Evolutionary conservation across 2,329 filamentous ascomycete genomes (phyloP), one percentile per base, ranked within the genome.

Genomic region (Fonsecaea multimorphosa): DNA sequence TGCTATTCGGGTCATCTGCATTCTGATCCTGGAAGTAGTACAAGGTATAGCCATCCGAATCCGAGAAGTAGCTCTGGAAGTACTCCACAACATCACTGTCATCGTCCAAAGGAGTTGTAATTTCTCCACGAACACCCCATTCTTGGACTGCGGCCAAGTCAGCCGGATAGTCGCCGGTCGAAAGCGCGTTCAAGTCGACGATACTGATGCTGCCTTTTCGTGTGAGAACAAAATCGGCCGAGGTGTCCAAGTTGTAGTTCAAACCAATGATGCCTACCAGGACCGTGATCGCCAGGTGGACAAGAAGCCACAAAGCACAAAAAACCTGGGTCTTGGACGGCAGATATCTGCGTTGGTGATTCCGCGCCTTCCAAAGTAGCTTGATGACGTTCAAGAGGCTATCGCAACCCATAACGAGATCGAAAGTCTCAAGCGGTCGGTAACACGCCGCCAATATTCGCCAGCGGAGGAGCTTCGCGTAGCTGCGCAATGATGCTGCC

Each of bases 261-360:
- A 71, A 61, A n/a, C 69, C 69, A 29, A 71, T 65, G 27, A 71
- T 67, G 9, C 67, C 69, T n/a, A 70, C 68, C 34, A 71, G 63
- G 9, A 71, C 22, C 3, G 65, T 68, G 24, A 67, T 52, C 7
- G 66, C 69, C 16, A 71, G 31, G 52, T 67, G 66, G 51, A 70
- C 60, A 7, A 69, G 56, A 12, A 71, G 61, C 69, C 69, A 71
- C 2, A 70, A 44, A 8, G 66, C 16, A 46, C 68, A 68, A 16
- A 68, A 36, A 12, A 70, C 29, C 49, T 71, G 69, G 1, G 69
- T 71, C 24, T 56, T 57, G 2, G 68, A 68, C 19, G 67, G 68
- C 27, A 68, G 52, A 38, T 34, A 67, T 14, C 54, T 55, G 38
- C 51, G 55, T 31, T 49, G 44, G 38, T 49, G 24, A 31, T 69